These are phyloP conservation scores for Daldinia caldariorum DNA, from an alignment of 495 filamentous ascomycete genomes.

Conservation along the genomic window DNA sequence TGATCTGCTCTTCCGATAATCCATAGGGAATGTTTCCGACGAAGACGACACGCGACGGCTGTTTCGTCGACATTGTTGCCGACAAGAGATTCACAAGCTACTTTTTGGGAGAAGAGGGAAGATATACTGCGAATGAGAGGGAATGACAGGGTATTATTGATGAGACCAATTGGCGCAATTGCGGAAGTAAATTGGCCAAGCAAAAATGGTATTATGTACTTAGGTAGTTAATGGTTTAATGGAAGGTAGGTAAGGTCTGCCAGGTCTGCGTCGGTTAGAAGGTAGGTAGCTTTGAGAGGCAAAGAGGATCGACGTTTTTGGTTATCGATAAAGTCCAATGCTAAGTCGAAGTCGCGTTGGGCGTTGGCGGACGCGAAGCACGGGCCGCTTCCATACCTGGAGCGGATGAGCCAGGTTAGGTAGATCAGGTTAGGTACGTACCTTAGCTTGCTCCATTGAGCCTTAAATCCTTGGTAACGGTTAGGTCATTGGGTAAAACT, in stretches of 20 bases:
- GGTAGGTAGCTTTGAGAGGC: neutral
- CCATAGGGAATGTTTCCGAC: slow-evolving; percentile 88
- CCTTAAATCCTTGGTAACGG: neutral
- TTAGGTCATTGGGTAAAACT: slow-evolving; percentile 7
- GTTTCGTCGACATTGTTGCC: slow-evolving; percentile 62
- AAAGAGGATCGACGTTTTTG: slow-evolving; percentile 5
- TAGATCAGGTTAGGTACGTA: neutral
- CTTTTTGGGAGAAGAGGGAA: neutral
- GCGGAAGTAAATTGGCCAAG: neutral
- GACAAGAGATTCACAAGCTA: slow-evolving; percentile 3
- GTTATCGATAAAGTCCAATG: slow-evolving; percentile 2
- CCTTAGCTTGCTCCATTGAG: neutral
- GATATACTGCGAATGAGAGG: neutral
- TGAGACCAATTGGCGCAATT: slow-evolving; percentile 5
- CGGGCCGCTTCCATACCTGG: neutral
- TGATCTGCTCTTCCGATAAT: slow-evolving; percentile 93
- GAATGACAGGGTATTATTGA: slow-evolving; percentile 20
- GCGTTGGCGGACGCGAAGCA: neutral
- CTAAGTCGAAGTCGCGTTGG: neutral
- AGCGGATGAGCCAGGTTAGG: neutral
- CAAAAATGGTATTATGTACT: neutral
- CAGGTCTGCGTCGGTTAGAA: too few relatives aligned
- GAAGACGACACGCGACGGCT: slow-evolving; percentile 71
- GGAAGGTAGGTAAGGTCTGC: neutral
- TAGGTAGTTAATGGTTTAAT: neutral